Conservation (phyloP, 176 grass and related monocot genomes). For the Pontederia crassipes region DNA sequence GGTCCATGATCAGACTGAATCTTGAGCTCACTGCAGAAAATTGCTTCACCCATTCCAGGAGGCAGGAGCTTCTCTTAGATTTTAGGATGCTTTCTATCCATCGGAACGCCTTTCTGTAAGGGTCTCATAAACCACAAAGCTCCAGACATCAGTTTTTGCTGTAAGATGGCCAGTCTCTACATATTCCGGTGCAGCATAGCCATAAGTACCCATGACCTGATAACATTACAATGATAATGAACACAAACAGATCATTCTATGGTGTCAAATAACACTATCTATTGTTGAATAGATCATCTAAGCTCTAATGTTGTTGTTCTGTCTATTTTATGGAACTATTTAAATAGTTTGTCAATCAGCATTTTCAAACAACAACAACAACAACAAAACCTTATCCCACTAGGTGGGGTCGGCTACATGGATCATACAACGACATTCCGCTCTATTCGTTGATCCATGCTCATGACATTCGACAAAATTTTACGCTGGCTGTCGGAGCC, state of each 20-base stretch:
- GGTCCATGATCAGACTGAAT: slow-evolving; percentile 40
- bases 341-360: too few relatives aligned
- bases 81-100: slow-evolving; percentile 29
- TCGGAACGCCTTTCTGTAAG: slow-evolving; percentile 34
- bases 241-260: not conserved
- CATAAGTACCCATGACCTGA: slow-evolving; percentile 12
- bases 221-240: not conserved
- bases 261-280: too few relatives aligned
- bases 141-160: slow-evolving; percentile 62
- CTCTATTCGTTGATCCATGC: too few relatives aligned
- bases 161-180: slow-evolving; percentile 25
- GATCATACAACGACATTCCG: too few relatives aligned
- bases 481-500: too few relatives aligned
- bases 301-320: too few relatives aligned
- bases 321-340: too few relatives aligned
- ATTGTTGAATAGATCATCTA: too few relatives aligned
- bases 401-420: too few relatives aligned
- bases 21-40: slow-evolving; percentile 17
- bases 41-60: slow-evolving; percentile 50
- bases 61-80: slow-evolving; percentile 54
- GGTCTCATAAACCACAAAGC: slow-evolving; percentile 62
- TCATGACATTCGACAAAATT: too few relatives aligned
- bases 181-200: slow-evolving; percentile 13
- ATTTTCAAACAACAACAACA: too few relatives aligned
- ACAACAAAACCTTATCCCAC: too few relatives aligned